These are phyloP conservation scores for Aspergillus sp. DNA, from an alignment of 2,329 filamentous ascomycete species.

Conservation along the genomic window DNA sequence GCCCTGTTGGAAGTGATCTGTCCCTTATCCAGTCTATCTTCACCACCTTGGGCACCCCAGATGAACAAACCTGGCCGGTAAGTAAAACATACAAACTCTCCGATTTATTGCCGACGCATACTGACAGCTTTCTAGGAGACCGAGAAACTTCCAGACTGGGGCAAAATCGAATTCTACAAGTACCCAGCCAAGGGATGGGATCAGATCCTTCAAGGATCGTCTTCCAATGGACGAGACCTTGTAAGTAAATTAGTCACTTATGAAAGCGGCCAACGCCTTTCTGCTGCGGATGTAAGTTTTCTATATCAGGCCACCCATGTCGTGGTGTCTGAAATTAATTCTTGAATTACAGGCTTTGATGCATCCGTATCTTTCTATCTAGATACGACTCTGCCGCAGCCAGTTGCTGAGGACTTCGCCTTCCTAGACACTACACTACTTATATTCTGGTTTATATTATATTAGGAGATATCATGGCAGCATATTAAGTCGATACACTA, in stretches of 20 bases:
- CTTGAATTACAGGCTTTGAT: slow-evolving; percentile 32
- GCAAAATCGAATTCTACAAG: slow-evolving; percentile 75
- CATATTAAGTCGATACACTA: not conserved
- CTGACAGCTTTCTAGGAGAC: slow-evolving; percentile 31
- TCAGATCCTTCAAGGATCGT: slow-evolving; percentile 63
- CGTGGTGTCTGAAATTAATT: not conserved
- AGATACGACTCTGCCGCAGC: not conserved
- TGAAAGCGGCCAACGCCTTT: slow-evolving; percentile 66
- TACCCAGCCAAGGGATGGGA: slow-evolving; percentile 71
- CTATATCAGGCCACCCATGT: not conserved
- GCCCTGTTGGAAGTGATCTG: slow-evolving; percentile 88
- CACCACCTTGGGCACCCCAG: slow-evolving; percentile 84
- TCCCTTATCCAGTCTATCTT: slow-evolving; percentile 91
- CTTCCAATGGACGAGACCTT: slow-evolving; percentile 62
- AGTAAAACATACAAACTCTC: slow-evolving; percentile 22
- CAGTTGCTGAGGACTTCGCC: not conserved
- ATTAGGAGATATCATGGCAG: not conserved
- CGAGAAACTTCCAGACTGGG: slow-evolving; percentile 74
- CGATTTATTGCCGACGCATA: not conserved
- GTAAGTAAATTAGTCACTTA: slow-evolving; percentile 70
- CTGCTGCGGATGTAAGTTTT: slow-evolving; percentile 60
- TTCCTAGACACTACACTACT: not conserved
- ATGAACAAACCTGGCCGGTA: slow-evolving; percentile 77
- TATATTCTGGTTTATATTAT: too few relatives aligned
- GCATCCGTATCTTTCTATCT: slow-evolving; percentile 38